Evolutionary conservation across 495 filamentous ascomycete species (phyloP).

Genomic region (Neohortaea acidophila): DNA sequence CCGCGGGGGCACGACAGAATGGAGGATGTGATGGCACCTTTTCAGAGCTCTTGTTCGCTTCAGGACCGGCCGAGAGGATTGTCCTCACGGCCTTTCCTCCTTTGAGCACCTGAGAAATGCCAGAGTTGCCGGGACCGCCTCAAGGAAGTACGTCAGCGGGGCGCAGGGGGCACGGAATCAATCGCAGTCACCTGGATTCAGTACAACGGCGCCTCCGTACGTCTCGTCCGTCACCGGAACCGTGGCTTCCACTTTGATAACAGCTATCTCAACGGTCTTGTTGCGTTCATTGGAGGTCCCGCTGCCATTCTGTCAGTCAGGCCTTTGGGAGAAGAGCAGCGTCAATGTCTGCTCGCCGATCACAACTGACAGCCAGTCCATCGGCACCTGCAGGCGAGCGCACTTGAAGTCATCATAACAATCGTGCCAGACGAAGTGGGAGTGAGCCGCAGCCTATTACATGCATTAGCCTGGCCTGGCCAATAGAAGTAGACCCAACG

Average conservation of each 20-base stretch:
- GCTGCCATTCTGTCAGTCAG: too few relatives aligned
- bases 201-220: slow-evolving; percentile 29
- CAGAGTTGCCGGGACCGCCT: slow-evolving; percentile 35
- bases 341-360: slow-evolving; percentile 1
- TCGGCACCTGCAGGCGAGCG: slow-evolving; percentile 27
- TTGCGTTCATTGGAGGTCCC: slow-evolving; percentile 24
- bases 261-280: slow-evolving; percentile 21
- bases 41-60: neutral
- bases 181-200: slow-evolving; percentile 29
- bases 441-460: slow-evolving; percentile 2
- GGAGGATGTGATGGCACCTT: slow-evolving; percentile 4
- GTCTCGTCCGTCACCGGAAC: slow-evolving; percentile 28
- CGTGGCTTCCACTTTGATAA: slow-evolving; percentile 26
- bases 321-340: too few relatives aligned
- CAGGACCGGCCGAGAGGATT: slow-evolving; percentile 14
- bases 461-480: neutral
- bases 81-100: slow-evolving; percentile 28
- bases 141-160: neutral
- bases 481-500: neutral
- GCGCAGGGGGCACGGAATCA: slow-evolving; percentile 8
- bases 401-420: slow-evolving; percentile 22
- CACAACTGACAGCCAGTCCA: slow-evolving; percentile 32
- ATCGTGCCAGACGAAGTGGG: slow-evolving; percentile 8
- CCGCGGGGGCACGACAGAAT: too few relatives aligned
- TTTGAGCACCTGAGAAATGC: slow-evolving; percentile 18